phyloP scores from a whole-genome alignment of 768 basidiomycete genomes.

The Boletus rubroflammeus region DNA sequence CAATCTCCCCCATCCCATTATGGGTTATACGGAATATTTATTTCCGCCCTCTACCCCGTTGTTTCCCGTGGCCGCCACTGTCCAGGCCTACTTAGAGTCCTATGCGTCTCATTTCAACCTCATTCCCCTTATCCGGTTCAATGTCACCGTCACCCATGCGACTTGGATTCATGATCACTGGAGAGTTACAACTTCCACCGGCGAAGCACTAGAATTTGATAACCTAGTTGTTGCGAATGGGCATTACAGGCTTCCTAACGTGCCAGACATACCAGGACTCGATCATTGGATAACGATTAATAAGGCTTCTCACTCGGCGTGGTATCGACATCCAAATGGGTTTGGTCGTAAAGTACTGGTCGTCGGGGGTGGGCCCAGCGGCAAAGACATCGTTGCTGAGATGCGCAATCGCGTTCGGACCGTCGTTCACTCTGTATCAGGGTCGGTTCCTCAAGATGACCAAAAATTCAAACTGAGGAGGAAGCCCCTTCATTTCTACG shows the following conservation, averaged over 20 bases:
- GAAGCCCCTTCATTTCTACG: slow-evolving; percentile 40
- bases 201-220: slow-evolving; percentile 46
- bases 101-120: slow-evolving; percentile 66
- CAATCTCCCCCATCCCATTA: slow-evolving; percentile 75
- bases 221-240: slow-evolving; percentile 75
- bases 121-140: slow-evolving; percentile 56
- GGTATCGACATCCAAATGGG: slow-evolving; percentile 54
- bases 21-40: slow-evolving; percentile 60
- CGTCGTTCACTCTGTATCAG: slow-evolving; percentile 56
- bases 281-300: slow-evolving; percentile 49
- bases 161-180: slow-evolving; percentile 43
- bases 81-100: slow-evolving; percentile 64
- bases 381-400: slow-evolving; percentile 62
- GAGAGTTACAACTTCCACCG: slow-evolving; percentile 44
- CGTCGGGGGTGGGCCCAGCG: slow-evolving; percentile 60
- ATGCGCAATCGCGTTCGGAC: slow-evolving; percentile 41
- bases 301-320: slow-evolving; percentile 61
- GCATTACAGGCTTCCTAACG: slow-evolving; percentile 63
- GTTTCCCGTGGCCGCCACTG: slow-evolving; percentile 58
- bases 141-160: slow-evolving; percentile 50
- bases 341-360: slow-evolving; percentile 42
- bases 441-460: slow-evolving; percentile 29
- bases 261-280: slow-evolving; percentile 60
- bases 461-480: slow-evolving; percentile 41
- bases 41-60: slow-evolving; percentile 73